Base-by-base conservation (phyloP, 495 filamentous ascomycete species). In the Aspergillus haitiensis region DNA sequence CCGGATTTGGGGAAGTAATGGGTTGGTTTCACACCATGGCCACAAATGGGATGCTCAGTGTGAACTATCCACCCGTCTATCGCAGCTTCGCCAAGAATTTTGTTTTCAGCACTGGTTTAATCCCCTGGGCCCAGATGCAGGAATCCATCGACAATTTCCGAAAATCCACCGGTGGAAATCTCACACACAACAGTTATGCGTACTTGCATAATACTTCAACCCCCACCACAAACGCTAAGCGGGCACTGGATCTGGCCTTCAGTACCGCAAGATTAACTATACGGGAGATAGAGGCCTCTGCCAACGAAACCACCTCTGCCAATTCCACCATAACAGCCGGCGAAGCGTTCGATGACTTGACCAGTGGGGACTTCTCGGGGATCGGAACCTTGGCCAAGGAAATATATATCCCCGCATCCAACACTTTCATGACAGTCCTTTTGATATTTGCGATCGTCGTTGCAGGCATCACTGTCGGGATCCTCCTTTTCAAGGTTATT, bases 401-500 rank as follows among this genome's bases (percentile, higher is more conserved):
- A 68, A 80, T 97, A 21, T 81, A 81, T 56, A 89, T 98, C 55
- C 94, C 94, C 7, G 83, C 89, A 54, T 85, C 89, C 9, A 94
- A 98, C 72, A 92, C 91, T 7, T 98, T 98, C 74, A 96, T 98
- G 93, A 97, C 94, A 1, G 85, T 97, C 6, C 78, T 98, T 1
- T 74, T 97, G 51, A 82, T 98, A 52, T 95, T 94, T 57, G 89
- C 90, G 59, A 93, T 96, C 62, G 82, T 96, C 32, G 81, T 98
- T 54, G 94, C 85, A 5, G 84, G 86, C 8, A 90, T 98, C 61
- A 86, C 86, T 32, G 92, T 97, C 18, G 87, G 88, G 40, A 93
- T 98, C 54, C 78, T 98, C 34, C 77, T 97, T 3, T 79, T 98
- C 67, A 98, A 98, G 74, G 86, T 97, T 46, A 87, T 96, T 37